Conservation (phyloP, 192 early-diverging fungal species). For the Hyaloraphidium curvatum region DNA sequence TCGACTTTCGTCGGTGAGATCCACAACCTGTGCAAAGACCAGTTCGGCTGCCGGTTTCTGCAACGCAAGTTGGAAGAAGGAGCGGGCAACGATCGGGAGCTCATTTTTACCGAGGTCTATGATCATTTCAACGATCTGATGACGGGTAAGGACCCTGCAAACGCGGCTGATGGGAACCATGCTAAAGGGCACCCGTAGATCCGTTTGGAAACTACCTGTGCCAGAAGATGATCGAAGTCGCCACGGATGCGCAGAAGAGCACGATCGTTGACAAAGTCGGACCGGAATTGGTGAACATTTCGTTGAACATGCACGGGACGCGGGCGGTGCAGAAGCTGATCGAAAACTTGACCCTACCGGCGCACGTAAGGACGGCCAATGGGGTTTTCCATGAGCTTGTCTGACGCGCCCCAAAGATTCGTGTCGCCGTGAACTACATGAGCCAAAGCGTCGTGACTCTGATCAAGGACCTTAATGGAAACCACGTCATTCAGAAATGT, state of each 20-base stretch:
- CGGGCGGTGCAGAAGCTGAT: slow-evolving; percentile 85
- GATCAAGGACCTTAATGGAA: slow-evolving; percentile 80
- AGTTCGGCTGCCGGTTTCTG: slow-evolving; percentile 70
- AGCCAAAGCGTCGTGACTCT: slow-evolving; percentile 51
- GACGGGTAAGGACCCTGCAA: slow-evolving; percentile 31
- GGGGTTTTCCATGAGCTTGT: not conserved
- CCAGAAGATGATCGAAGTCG: slow-evolving; percentile 72
- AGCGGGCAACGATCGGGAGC: slow-evolving; percentile 31
- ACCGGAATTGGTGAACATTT: slow-evolving; percentile 55
- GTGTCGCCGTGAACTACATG: slow-evolving; percentile 42
- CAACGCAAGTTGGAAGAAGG: slow-evolving; percentile 73
- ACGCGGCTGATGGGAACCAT: not conserved
- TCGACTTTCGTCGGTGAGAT: slow-evolving; percentile 55
- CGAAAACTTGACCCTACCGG: slow-evolving; percentile 44
- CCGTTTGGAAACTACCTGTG: slow-evolving; percentile 86
- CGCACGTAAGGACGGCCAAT: slow-evolving; percentile 20
- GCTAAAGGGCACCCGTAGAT: slow-evolving; percentile 21
- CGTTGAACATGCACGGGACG: slow-evolving; percentile 80
- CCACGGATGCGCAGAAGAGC: slow-evolving; percentile 51
- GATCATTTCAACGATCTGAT: slow-evolving; percentile 58
- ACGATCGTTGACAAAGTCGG: slow-evolving; percentile 52
- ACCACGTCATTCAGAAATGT: slow-evolving; percentile 87
- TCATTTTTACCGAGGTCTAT: slow-evolving; percentile 60
- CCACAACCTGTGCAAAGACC: slow-evolving; percentile 65
- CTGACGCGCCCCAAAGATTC: slow-evolving; percentile 26